Conservation (phyloP, 176 grass and related monocot genomes). For the Zizania latifolia region DNA sequence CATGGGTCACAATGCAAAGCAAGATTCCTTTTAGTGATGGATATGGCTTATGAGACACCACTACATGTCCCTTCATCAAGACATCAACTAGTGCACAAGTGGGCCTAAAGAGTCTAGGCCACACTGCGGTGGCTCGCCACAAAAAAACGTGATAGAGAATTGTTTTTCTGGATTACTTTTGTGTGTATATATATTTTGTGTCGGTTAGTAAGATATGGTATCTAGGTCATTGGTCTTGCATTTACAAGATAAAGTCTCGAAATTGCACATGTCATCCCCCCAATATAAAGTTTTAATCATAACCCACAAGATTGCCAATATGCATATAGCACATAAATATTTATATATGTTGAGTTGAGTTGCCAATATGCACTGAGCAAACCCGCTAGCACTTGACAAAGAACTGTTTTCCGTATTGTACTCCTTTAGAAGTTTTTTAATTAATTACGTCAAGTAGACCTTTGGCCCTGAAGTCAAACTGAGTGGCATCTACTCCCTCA, state of each 20-base stretch:
- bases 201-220: background rate
- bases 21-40: background rate
- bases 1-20: background rate
- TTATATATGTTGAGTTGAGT: too few relatives aligned
- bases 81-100: background rate
- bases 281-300: background rate
- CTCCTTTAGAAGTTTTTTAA: too few relatives aligned
- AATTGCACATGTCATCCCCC: background rate
- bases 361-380: too few relatives aligned
- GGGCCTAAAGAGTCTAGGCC: background rate
- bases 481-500: too few relatives aligned
- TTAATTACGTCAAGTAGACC: too few relatives aligned
- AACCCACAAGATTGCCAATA: too few relatives aligned
- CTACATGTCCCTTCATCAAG: background rate
- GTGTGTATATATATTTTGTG: too few relatives aligned
- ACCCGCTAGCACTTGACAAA: too few relatives aligned
- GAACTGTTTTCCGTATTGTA: too few relatives aligned
- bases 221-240: background rate
- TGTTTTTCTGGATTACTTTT: background rate
- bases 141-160: background rate
- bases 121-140: slow-evolving; percentile 1
- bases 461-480: too few relatives aligned
- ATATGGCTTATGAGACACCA: background rate
- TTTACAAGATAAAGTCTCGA: background rate
- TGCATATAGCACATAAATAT: too few relatives aligned